phyloP scores from a whole-genome alignment of 495 filamentous ascomycete species.

The Glutinoglossum americanum region DNA sequence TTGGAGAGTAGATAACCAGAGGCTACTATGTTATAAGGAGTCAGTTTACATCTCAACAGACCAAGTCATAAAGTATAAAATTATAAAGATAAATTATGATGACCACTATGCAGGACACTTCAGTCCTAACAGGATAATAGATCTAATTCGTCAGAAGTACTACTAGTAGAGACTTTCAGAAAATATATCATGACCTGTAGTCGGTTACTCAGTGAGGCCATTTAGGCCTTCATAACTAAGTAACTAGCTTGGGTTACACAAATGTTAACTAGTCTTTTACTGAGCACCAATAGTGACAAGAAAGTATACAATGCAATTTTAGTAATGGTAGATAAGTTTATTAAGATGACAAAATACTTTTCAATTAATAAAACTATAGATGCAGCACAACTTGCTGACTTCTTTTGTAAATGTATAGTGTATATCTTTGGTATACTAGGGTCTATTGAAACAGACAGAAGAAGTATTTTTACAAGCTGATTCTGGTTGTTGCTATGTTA shows the following conservation, averaged over 20 bases:
- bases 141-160: conserved; percentile 1
- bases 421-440: not conserved
- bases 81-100: conserved; percentile 2
- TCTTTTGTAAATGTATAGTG: not conserved
- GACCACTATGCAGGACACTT: conserved; percentile 3
- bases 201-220: too few species aligned
- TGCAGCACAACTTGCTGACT: not conserved
- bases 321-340: conserved; percentile 6
- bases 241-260: too few species aligned
- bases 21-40: not conserved
- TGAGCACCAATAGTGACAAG: not conserved
- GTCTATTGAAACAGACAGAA: conserved; percentile 3
- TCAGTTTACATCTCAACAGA: not conserved
- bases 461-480: not conserved
- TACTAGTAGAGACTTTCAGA: not conserved
- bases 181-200: too few species aligned
- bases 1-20: not conserved
- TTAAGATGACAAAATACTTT: too few species aligned
- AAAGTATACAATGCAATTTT: conserved; percentile 3
- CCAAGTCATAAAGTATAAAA: not conserved
- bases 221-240: too few species aligned
- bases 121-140: not conserved
- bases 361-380: not conserved
- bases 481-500: not conserved
- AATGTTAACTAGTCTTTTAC: conserved; percentile 6